A percentile compares a stretch with the other conserved stretches of the same genome.
phyloP scores from a whole-genome alignment of 2,329 filamentous ascomycete species.

The Pseudohalonectria lignicola region DNA sequence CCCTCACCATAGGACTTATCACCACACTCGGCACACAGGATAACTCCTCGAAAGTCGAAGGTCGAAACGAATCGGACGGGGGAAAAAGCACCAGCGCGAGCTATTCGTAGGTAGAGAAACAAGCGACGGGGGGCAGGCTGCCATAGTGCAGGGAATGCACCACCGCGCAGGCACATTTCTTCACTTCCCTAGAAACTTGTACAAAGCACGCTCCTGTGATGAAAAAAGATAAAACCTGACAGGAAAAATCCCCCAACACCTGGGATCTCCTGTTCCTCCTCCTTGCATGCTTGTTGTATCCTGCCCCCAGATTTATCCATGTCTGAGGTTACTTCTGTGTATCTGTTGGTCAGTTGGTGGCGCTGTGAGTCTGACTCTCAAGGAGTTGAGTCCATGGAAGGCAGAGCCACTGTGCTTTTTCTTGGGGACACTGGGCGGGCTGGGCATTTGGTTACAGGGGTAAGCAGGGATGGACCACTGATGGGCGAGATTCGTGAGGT shows the following conservation, averaged over 20 bases:
- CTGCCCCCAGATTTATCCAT: neutral
- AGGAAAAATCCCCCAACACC: too few species aligned
- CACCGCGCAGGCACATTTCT: too few species aligned
- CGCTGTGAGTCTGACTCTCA: neutral
- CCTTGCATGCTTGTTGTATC: neutral
- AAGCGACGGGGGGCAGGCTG: too few species aligned
- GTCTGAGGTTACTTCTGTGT: neutral
- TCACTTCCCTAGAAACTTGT: too few species aligned
- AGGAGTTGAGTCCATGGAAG: too few species aligned
- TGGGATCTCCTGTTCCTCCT: neutral
- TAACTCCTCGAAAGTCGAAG: neutral
- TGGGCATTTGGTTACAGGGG: neutral
- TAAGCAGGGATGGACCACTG: neutral
- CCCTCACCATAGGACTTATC: too few species aligned
- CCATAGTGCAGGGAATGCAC: too few species aligned
- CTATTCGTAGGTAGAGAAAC: neutral
- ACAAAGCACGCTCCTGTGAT: too few species aligned
- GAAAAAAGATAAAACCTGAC: too few species aligned
- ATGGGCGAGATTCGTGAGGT: too few species aligned
- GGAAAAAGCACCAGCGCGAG: neutral
- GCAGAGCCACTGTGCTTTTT: neutral
- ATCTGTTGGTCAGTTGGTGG: neutral
- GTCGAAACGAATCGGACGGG: neutral
- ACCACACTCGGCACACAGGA: too few species aligned
- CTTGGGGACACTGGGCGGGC: constrained; percentile 1